phyloP scores from a whole-genome alignment of 2,329 filamentous ascomycete species.

The Grosmannia clavigera region DNA sequence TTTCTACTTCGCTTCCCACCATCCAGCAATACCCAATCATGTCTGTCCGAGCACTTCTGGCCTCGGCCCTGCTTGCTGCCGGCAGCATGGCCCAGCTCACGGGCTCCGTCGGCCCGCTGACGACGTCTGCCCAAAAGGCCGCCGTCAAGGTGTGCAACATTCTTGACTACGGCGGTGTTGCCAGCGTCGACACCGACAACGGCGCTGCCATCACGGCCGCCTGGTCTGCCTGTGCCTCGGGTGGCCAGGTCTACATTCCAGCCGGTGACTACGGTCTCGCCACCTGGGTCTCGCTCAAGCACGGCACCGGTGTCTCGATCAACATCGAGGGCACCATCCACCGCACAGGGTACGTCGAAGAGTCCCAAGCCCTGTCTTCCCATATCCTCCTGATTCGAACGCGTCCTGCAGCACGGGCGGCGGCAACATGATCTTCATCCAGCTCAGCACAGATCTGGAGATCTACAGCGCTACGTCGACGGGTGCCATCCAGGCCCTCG shows the following conservation, averaged over 20 bases:
- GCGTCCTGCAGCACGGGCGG: conserved; percentile 1
- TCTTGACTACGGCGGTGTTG: conserved; percentile 36
- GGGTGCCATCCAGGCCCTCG: conserved; percentile 37
- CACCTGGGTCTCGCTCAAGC: conserved; percentile 12
- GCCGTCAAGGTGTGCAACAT: conserved; percentile 36
- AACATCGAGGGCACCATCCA: conserved; percentile 13
- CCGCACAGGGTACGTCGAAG: conserved; percentile 9
- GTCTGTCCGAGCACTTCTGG: background rate
- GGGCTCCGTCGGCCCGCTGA: conserved; percentile 31
- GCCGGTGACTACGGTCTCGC: conserved; percentile 13
- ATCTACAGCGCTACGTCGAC: conserved; percentile 28
- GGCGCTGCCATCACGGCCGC: conserved; percentile 33
- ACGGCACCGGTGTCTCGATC: conserved; percentile 9
- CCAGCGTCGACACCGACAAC: conserved; percentile 38
- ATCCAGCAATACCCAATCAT: background rate
- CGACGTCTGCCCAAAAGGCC: conserved; percentile 26
- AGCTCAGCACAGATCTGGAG: conserved; percentile 29
- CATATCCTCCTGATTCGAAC: background rate
- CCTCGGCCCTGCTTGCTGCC: background rate
- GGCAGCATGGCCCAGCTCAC: conserved; percentile 22
- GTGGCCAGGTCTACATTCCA: conserved; percentile 23
- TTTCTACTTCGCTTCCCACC: background rate
- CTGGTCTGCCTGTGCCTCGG: conserved; percentile 35
- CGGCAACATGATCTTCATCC: conserved; percentile 17
- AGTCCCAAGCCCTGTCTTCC: background rate